These are phyloP conservation scores for Shiraia sp. DNA, from an alignment of 2,329 filamentous ascomycete genomes.

Conservation along the genomic window DNA sequence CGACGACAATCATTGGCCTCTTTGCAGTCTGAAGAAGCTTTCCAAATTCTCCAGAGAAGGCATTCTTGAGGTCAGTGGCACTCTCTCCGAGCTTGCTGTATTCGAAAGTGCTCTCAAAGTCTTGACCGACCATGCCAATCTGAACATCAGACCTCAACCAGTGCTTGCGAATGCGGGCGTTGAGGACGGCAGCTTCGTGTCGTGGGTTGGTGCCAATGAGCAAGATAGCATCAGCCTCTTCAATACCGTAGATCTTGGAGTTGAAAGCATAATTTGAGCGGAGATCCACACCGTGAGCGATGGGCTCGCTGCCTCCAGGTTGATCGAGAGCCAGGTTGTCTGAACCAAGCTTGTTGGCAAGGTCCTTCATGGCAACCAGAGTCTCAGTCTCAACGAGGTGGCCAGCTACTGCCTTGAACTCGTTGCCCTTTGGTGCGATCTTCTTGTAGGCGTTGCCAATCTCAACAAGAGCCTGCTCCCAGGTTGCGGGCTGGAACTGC, in stretches of 20 bases:
- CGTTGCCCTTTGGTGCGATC: conserved; percentile 82
- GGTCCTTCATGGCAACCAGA: conserved; percentile 93
- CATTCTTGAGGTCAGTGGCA: conserved; percentile 78
- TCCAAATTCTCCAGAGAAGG: conserved; percentile 83
- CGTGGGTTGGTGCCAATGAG: conserved; percentile 94
- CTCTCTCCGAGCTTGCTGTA: conserved; percentile 87
- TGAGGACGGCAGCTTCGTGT: conserved; percentile 92
- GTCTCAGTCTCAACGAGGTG: conserved; percentile 91
- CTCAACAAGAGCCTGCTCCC: conserved; percentile 93
- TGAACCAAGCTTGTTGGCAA: conserved; percentile 94
- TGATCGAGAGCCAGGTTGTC: conserved; percentile 95
- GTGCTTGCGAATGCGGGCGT: conserved; percentile 96
- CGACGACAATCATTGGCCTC: conserved; percentile 95
- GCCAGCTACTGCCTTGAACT: conserved; percentile 94
- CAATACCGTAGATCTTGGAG: conserved; percentile 89
- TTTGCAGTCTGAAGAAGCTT: conserved; percentile 88
- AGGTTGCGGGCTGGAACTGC: conserved; percentile 88
- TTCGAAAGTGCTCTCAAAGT: conserved; percentile 93
- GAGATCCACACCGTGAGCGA: conserved; percentile 91
- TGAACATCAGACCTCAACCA: conserved; percentile 95
- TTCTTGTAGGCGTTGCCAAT: conserved; percentile 79
- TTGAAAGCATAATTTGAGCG: conserved; percentile 97
- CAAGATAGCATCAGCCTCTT: conserved; percentile 89
- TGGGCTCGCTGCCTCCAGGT: conserved; percentile 76
- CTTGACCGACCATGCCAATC: conserved; percentile 86